Base-by-base conservation (phyloP, 805 yeast genomes). In the Scheffersomyces spartinae region DNA sequence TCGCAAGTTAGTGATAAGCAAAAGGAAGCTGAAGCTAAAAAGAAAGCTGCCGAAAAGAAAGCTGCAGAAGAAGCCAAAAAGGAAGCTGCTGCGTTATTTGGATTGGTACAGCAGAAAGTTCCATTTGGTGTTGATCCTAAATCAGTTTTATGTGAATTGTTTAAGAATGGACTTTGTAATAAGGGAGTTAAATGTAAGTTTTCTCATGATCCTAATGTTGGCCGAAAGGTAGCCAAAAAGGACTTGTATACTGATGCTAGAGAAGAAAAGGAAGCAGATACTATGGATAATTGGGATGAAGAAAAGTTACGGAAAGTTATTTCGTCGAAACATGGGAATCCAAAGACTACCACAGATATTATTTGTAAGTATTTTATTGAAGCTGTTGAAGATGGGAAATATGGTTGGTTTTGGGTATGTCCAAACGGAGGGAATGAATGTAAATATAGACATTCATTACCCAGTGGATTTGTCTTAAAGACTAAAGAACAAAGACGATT, bases 371-470 rank as follows among this genome's bases (percentile, higher is more conserved):
- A 53, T 54, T 93, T 91, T 59, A 82, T 91, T 38, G 95, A 85
- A 32, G 97, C 98, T 0, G 96, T 91, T 30, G 99, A 91, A 49
- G 84, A 85, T 46, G 91, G 88, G 31, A 88, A 88, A 49, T 91
- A 91, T 49, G 98, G 98, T 46, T 91, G 98, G 98, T 86, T 91
- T 56, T 91, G 98, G 98, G 66, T 69, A 12, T 91, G 98, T 62
- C 98, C 98, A 15, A 83, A 83, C 40, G 86, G 88, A 20, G 96
- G 95, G 38, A 73, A 79, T 33, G 78, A 72, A 33, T 91, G 99
- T 71, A 88, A 78, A 63, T 91, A 91, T 61, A 76, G 72, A 54
- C 99, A 91, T 55, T 80, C 96, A 6, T 65, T 91, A 45, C 99
- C 99, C 20, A 86, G 93, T 24, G 99, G 98, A 1, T 93, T 85